These are phyloP conservation scores for Xylaria sp. DNA, from an alignment of 495 filamentous ascomycete species.

Conservation along the genomic window DNA sequence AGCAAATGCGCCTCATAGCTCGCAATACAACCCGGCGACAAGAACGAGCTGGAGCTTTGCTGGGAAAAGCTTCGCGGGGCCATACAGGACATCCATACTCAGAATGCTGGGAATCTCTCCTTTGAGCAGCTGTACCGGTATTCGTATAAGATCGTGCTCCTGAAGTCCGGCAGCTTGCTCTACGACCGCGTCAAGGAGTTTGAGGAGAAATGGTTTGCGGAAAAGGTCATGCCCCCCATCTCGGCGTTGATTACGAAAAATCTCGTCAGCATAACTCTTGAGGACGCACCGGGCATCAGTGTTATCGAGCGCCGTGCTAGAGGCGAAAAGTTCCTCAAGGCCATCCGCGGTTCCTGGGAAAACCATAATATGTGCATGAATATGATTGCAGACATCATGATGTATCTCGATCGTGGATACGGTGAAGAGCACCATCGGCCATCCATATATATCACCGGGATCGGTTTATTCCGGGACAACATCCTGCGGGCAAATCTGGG, in stretches of 20 bases:
- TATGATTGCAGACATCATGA: constrained; percentile 96
- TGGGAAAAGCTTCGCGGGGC: constrained; percentile 80
- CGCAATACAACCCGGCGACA: constrained; percentile 28
- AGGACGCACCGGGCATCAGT: constrained; percentile 61
- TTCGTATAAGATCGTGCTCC: constrained; percentile 93
- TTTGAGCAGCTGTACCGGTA: constrained; percentile 96
- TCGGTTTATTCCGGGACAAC: constrained; percentile 85
- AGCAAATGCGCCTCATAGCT: constrained; percentile 19
- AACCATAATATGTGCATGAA: constrained; percentile 93
- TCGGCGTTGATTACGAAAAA: constrained; percentile 65
- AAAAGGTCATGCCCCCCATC: constrained; percentile 70
- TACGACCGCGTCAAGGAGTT: constrained; percentile 81
- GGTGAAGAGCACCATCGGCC: constrained; percentile 73
- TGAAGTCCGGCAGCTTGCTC: constrained; percentile 82
- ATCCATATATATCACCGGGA: constrained; percentile 80
- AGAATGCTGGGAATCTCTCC: constrained; percentile 87
- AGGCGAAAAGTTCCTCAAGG: constrained; percentile 83
- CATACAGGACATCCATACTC: constrained; percentile 85
- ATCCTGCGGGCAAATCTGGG: constrained; percentile 64
- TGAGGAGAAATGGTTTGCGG: constrained; percentile 78
- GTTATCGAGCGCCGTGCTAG: constrained; percentile 76
- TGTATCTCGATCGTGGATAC: constrained; percentile 96
- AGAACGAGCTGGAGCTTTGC: constrained; percentile 74
- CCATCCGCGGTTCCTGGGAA: constrained; percentile 78
- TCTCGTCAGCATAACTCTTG: constrained; percentile 56